phyloP scores from a whole-genome alignment of 2,329 filamentous ascomycete species.

The Fusarium chaquense region DNA sequence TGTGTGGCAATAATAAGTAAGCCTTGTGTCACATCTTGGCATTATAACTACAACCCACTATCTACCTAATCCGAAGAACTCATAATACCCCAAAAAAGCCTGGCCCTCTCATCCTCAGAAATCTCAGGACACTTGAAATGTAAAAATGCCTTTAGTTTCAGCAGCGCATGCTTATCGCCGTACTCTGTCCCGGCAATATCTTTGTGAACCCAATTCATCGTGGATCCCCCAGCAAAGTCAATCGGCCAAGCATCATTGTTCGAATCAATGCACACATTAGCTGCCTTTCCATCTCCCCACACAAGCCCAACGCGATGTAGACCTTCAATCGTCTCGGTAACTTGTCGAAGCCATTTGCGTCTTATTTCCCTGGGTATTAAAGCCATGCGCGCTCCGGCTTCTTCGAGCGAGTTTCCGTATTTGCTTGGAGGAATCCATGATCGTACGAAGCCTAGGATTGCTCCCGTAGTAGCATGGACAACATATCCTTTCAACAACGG shows the following conservation, averaged over 20 bases:
- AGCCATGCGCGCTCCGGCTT: background rate
- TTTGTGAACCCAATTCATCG: background rate
- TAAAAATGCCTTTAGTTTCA: background rate
- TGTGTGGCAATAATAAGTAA: background rate
- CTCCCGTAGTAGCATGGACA: background rate
- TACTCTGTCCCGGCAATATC: background rate
- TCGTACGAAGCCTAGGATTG: constrained; percentile 1
- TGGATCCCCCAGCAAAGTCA: constrained; percentile 7
- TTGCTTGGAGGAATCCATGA: background rate
- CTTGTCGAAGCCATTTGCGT: background rate
- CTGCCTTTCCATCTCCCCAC: constrained; percentile 13
- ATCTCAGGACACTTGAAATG: background rate
- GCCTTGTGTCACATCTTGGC: background rate
- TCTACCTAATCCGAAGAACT: background rate
- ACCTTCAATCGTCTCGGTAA: background rate
- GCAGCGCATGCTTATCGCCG: background rate
- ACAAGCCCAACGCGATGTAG: background rate
- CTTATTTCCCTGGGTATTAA: background rate
- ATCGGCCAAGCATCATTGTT: constrained; percentile 14
- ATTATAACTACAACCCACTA: background rate
- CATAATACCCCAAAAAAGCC: background rate
- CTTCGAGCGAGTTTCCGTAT: background rate
- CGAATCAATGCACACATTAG: constrained; percentile 2
- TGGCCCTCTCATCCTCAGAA: background rate
- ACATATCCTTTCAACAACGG: background rate